Percentiles rank a stretch among this genome's conserved stretches.
These are phyloP conservation scores for Mycena sanguinolenta DNA, from an alignment of 768 basidiomycete species.

Conservation along the genomic window DNA sequence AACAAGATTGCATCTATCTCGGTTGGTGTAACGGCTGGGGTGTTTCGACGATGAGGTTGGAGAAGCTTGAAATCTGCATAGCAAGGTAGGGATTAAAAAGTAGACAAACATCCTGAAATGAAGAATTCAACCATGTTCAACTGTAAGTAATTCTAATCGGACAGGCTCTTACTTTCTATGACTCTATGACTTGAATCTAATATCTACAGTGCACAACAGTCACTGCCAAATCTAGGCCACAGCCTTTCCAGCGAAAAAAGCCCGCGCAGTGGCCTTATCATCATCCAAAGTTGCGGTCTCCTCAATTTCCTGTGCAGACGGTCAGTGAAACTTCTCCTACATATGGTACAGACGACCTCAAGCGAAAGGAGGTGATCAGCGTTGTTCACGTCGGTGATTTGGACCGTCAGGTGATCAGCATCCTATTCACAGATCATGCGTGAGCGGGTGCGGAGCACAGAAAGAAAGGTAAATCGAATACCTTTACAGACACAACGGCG, in stretches of 20 bases:
- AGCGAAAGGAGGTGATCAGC: constrained; percentile 47
- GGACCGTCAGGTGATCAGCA: constrained; percentile 46
- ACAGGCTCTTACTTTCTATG: not conserved
- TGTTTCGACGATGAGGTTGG: too few species aligned
- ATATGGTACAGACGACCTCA: constrained; percentile 41
- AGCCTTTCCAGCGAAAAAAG: constrained; percentile 51
- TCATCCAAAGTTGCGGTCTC: constrained; percentile 41
- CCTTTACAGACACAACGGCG: constrained; percentile 62
- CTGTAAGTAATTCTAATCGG: not conserved
- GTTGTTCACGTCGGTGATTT: constrained; percentile 53
- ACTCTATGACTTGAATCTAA: constrained; percentile 14
- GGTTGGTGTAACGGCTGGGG: too few species aligned
- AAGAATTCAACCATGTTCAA: too few species aligned
- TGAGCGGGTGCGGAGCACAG: not conserved
- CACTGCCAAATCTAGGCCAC: constrained; percentile 1
- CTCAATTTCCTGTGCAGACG: constrained; percentile 28
- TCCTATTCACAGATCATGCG: constrained; percentile 38
- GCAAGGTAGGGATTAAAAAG: too few species aligned
- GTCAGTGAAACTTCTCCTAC: not conserved
- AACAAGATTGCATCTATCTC: constrained; percentile 11
- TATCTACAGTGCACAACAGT: not conserved
- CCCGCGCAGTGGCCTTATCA: constrained; percentile 46
- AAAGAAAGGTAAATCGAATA: constrained; percentile 17
- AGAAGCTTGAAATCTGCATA: too few species aligned
- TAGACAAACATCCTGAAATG: too few species aligned